phyloP scores from a whole-genome alignment of 208 protist genomes.

The Leishmania turanica region DNA sequence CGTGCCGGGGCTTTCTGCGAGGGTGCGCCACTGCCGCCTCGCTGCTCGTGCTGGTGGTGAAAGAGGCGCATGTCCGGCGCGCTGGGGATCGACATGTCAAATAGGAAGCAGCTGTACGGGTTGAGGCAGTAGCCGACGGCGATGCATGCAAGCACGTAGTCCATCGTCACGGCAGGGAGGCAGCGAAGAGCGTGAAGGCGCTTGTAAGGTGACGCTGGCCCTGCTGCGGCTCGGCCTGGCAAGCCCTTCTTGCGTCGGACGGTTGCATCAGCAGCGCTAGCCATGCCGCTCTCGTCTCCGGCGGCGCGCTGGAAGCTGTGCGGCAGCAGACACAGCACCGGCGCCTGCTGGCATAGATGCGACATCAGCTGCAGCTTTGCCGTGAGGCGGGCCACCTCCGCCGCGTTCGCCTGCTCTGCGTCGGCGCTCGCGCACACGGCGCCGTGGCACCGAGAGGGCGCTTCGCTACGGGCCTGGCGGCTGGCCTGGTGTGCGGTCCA shows the following conservation, averaged over 20 bases:
- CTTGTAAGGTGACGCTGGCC: background rate
- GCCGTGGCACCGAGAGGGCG: background rate
- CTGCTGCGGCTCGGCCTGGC: background rate
- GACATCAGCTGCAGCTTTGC: slow-evolving; percentile 13
- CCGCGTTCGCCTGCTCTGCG: background rate
- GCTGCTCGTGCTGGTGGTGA: slow-evolving; percentile 15
- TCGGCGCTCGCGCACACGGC: background rate
- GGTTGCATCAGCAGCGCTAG: background rate
- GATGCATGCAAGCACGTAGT: slow-evolving; percentile 58
- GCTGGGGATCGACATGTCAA: slow-evolving; percentile 46
- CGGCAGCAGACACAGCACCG: slow-evolving; percentile 29
- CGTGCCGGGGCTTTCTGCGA: background rate
- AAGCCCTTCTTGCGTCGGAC: background rate
- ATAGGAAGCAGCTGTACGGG: slow-evolving; percentile 65
- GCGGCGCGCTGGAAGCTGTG: slow-evolving; percentile 37
- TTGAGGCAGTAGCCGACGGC: slow-evolving; percentile 47
- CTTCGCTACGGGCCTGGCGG: no score
- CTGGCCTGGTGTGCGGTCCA: background rate
- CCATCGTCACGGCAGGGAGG: slow-evolving; percentile 35
- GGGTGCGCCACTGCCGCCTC: background rate
- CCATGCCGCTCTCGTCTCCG: background rate
- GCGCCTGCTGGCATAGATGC: slow-evolving; percentile 27
- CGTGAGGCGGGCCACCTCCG: slow-evolving; percentile 3
- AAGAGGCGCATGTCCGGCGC: slow-evolving; percentile 41
- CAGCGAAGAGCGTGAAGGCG: slow-evolving; percentile 14